phyloP scores from a whole-genome alignment of 2,329 filamentous ascomycete species.

The Penicillium sp. region DNA sequence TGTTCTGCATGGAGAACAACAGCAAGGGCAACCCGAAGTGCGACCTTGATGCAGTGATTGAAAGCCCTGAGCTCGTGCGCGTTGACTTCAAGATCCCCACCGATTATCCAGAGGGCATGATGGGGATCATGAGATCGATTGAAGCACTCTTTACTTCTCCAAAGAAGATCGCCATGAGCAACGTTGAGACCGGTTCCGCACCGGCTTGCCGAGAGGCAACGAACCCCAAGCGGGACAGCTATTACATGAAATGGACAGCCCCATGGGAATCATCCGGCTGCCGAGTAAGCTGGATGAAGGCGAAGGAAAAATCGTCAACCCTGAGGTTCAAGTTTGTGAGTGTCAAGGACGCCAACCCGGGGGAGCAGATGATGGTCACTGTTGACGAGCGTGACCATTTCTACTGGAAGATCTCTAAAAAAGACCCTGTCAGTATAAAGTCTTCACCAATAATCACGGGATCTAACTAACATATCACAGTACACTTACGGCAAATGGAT shows the following conservation, averaged over 20 bases:
- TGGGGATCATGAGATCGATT: background rate
- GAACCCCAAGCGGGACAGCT: background rate
- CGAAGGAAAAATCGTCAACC: background rate
- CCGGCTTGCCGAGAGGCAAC: background rate
- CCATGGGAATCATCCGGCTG: background rate
- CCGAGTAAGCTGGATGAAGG: conserved; percentile 2
- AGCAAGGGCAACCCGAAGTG: background rate
- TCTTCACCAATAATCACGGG: background rate
- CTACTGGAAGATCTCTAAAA: background rate
- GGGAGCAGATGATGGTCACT: background rate
- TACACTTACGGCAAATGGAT: conserved; percentile 1
- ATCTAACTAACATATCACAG: background rate
- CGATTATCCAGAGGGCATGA: background rate
- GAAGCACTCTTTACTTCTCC: background rate
- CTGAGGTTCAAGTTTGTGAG: conserved; percentile 1
- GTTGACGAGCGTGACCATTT: background rate
- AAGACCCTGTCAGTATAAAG: background rate
- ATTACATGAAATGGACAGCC: background rate
- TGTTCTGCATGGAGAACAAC: background rate
- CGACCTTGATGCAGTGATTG: background rate
- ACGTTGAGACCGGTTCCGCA: background rate
- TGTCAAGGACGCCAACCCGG: background rate
- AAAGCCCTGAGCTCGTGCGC: background rate
- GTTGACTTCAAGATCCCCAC: background rate
- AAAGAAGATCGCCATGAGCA: background rate